A percentile compares a stretch with the other conserved stretches of the same genome.
Evolutionary conservation across 2,329 filamentous ascomycete genomes (phyloP).

Genomic region (Ceratocystis lukuohia): DNA sequence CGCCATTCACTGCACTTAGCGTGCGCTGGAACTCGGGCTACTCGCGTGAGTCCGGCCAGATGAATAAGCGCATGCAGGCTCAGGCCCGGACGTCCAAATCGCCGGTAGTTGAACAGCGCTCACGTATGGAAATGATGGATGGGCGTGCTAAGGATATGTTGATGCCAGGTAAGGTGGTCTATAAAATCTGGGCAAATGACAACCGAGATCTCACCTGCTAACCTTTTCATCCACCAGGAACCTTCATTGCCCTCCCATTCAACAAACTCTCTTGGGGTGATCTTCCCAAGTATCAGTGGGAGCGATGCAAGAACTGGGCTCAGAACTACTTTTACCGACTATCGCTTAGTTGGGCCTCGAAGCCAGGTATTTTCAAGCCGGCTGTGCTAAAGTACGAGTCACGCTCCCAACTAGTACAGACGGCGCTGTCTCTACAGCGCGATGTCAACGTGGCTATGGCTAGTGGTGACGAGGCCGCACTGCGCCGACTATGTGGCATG

Average conservation of each 20-base stretch:
- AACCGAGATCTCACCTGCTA: not conserved
- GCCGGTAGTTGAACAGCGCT: conserved; percentile 8
- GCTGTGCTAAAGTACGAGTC: conserved; percentile 33
- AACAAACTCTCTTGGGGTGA: conserved; percentile 23
- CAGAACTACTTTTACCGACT: conserved; percentile 28
- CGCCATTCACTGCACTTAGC: not conserved
- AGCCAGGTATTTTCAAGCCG: conserved; percentile 31
- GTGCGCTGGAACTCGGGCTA: conserved; percentile 3
- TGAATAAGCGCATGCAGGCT: conserved; percentile 11
- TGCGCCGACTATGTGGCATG: conserved; percentile 41
- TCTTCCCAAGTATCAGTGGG: conserved; percentile 30
- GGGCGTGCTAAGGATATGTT: conserved; percentile 17
- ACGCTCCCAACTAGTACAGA: conserved; percentile 33
- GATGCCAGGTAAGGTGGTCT: conserved; percentile 12
- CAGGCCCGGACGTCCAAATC: conserved; percentile 13
- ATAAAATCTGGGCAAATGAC: not conserved
- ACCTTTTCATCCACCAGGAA: conserved; percentile 28
- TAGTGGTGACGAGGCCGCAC: conserved; percentile 37
- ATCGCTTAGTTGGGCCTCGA: conserved; percentile 34
- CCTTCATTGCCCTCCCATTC: conserved; percentile 34
- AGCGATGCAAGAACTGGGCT: conserved; percentile 27
- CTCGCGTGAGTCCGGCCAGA: not conserved
- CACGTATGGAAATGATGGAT: conserved; percentile 3
- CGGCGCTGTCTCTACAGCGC: conserved; percentile 46
- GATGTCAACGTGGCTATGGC: conserved; percentile 51